Conservation (phyloP, 2,329 filamentous ascomycete genomes). For the Tolypocladium amazonense region DNA sequence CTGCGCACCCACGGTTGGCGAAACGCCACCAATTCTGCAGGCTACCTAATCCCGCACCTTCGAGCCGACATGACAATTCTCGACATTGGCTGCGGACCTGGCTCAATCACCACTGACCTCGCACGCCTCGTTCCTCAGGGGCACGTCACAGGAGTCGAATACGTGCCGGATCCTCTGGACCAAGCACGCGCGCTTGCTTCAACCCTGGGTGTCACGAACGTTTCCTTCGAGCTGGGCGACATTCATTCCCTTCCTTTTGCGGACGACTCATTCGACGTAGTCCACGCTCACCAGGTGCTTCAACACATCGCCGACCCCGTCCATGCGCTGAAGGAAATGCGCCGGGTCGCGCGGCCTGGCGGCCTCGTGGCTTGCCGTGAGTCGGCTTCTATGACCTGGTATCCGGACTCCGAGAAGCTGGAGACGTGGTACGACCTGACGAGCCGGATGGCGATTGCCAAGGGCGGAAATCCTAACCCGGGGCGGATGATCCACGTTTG, state of each 20-base stretch:
- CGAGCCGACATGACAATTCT: background rate
- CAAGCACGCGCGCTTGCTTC: background rate
- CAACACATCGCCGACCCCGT: background rate
- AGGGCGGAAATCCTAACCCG: background rate
- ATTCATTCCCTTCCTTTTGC: background rate
- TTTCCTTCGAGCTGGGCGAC: background rate
- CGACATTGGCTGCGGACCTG: background rate
- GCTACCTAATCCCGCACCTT: background rate
- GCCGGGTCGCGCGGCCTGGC: background rate
- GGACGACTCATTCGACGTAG: background rate
- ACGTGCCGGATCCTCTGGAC: background rate
- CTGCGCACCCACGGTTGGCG: background rate
- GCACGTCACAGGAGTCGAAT: background rate
- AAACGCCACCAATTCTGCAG: background rate
- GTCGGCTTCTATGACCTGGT: background rate
- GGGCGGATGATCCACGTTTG: background rate
- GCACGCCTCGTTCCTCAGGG: background rate
- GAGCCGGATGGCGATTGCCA: background rate
- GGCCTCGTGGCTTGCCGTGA: background rate
- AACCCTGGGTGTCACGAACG: background rate
- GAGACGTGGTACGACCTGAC: background rate
- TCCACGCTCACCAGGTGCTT: background rate
- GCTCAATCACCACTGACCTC: background rate
- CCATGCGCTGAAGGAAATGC: background rate
- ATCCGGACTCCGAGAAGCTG: background rate